Evolutionary conservation across 2,329 filamentous ascomycete species (phyloP), one percentile per base, ranked within the genome.

Genomic region (Penicillium sp.): DNA sequence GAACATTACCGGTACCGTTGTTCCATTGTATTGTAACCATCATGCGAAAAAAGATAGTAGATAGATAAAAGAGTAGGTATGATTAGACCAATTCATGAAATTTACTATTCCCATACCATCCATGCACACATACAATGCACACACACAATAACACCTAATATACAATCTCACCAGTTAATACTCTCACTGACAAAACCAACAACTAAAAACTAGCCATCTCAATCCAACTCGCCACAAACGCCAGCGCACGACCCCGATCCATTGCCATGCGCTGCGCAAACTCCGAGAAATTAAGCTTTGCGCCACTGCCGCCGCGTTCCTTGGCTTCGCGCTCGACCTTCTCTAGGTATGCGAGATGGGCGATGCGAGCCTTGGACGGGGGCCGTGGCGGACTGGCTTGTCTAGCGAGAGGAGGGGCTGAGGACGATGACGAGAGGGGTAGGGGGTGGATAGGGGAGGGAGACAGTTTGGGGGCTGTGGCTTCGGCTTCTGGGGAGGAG

Each of bases 181-280:
- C n/a, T n/a, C n/a, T n/a, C n/a, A n/a, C n/a, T n/a, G n/a, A n/a
- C n/a, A n/a, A n/a, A n/a, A n/a, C n/a, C n/a, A n/a, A n/a, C n/a
- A n/a, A n/a, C n/a, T n/a, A 81, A 64, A 83, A 80, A 65, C 76
- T 75, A 60, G 79, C 79, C 76, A 81, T 76, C 56, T 96, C 90
- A 68, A 96, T 87, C 91, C 91, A 97, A 61, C 82, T 87, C 52
- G 87, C 87, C 41, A 96, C 75, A 68, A 95, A 91, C 58, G 87
- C 86, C 53, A 90, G 75, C 45, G 84, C 72, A 63, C 81, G 81
- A 22, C 81, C 80, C 57, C 83, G 79, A 55, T 82, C 77, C 15
- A 76, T 75, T 58, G 82, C 80, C 72, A 93, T 88, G 43, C 84
- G 83, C 33, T 74, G 73, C 61, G 87, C 83, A 68, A 97, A 94